These are phyloP conservation scores for Colletotrichum siamense DNA, from an alignment of 2,329 filamentous ascomycete genomes.

Conservation along the genomic window DNA sequence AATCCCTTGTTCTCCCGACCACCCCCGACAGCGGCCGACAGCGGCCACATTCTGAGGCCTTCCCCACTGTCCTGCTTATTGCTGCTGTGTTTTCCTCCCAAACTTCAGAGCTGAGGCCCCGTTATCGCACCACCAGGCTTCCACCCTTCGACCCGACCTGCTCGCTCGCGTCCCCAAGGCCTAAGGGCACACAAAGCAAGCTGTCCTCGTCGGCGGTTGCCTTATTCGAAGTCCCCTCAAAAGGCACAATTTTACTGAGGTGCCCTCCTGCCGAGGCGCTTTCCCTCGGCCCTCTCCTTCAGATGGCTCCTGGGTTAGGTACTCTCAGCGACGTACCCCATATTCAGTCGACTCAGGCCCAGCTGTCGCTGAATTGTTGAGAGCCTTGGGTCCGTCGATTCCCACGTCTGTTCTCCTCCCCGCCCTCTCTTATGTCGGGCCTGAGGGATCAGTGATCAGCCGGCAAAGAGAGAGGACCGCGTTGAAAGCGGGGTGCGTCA, in stretches of 20 bases:
- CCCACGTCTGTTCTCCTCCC: background rate
- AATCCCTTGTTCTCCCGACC: background rate
- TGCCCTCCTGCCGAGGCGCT: background rate
- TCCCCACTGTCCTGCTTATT: constrained; percentile 2
- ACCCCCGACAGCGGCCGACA: constrained; percentile 7
- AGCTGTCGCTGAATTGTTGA: background rate
- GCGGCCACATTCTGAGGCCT: constrained; percentile 1
- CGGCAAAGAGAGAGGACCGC: background rate
- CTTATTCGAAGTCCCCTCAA: background rate
- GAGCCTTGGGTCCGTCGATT: background rate
- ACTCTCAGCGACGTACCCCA: background rate
- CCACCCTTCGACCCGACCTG: background rate
- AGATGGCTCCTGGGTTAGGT: background rate
- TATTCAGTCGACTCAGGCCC: background rate
- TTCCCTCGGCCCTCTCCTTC: background rate
- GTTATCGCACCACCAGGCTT: constrained; percentile 11
- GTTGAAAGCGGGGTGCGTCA: background rate
- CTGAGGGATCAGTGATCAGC: background rate
- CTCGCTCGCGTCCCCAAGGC: background rate
- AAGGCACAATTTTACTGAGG: background rate
- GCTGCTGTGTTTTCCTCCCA: background rate
- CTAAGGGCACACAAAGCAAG: background rate
- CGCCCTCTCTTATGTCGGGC: background rate
- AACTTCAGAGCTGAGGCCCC: constrained; percentile 2
- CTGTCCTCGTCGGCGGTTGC: background rate